phyloP scores from a whole-genome alignment of 2,329 filamentous ascomycete genomes.

The Colletotrichum orbiculare region DNA sequence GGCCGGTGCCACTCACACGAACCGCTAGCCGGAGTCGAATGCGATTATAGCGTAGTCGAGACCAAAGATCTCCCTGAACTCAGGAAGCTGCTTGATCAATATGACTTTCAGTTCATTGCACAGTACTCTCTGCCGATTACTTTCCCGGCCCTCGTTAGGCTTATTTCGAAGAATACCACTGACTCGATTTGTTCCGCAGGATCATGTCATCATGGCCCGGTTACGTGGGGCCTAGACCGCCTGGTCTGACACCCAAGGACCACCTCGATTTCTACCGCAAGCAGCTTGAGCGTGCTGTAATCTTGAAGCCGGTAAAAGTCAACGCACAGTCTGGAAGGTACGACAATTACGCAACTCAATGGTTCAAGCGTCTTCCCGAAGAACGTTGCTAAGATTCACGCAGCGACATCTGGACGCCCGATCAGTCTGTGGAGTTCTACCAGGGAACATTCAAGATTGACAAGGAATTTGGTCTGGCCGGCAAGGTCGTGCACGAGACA shows the following conservation, averaged over 20 bases:
- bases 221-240: conserved; percentile 28
- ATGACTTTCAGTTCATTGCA: conserved; percentile 11
- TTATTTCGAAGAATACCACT: not conserved
- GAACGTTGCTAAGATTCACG: too few relatives aligned
- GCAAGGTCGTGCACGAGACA: conserved; percentile 46
- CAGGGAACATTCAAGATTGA: conserved; percentile 44
- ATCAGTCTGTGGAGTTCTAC: conserved; percentile 48
- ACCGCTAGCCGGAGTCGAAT: conserved; percentile 20
- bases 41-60: conserved; percentile 5
- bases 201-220: conserved; percentile 33
- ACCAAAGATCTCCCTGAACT: conserved; percentile 12
- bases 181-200: not conserved
- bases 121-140: not conserved
- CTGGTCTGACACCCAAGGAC: conserved; percentile 8
- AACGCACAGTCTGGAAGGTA: conserved; percentile 38
- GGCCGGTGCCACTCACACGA: too few relatives aligned
- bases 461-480: conserved; percentile 44
- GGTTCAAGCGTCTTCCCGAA: too few relatives aligned
- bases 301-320: conserved; percentile 31
- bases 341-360: not conserved
- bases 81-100: conserved; percentile 12
- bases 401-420: conserved; percentile 46
- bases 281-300: conserved; percentile 25
- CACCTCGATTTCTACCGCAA: conserved; percentile 34
- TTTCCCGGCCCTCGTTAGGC: not conserved